Conservation (phyloP, 75 land plant species). For the Cunninghamia lanceolata region DNA sequence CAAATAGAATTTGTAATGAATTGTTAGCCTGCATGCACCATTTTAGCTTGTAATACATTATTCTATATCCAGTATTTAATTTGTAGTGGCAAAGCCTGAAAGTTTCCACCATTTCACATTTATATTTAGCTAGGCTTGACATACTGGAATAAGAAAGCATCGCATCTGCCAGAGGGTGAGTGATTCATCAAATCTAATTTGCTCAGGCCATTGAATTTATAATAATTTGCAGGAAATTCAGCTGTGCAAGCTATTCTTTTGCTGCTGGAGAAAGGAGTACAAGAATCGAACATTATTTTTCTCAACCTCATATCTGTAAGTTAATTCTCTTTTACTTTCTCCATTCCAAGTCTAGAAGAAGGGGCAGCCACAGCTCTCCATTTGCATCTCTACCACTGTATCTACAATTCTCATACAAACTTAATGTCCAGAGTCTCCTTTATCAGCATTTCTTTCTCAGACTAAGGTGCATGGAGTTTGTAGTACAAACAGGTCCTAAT, state of each 20-base stretch:
- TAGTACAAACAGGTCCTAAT: not conserved
- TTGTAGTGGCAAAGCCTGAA: not conserved
- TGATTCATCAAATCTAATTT: not conserved
- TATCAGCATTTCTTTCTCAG: not conserved
- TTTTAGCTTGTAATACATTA: not conserved
- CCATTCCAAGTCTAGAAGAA: not conserved
- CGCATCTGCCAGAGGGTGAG: not conserved
- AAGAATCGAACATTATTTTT: conserved; percentile 85
- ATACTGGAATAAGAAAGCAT: not conserved
- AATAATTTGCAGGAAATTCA: conserved; percentile 58
- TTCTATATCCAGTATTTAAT: not conserved
- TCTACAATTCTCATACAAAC: not conserved
- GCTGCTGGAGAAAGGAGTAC: conserved; percentile 76
- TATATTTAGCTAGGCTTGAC: not conserved
- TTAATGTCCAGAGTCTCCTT: not conserved
- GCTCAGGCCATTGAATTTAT: not conserved
- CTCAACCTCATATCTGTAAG: conserved; percentile 92
- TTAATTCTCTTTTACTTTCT: not conserved
- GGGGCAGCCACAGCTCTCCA: not conserved
- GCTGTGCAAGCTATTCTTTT: conserved; percentile 86
- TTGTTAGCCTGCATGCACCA: not conserved
- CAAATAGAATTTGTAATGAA: not conserved
- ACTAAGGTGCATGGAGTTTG: not conserved
- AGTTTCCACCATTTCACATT: not conserved
- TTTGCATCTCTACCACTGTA: not conserved